These are phyloP conservation scores for Hypholoma sublateritium DNA, from an alignment of 768 basidiomycete species.

Conservation along the genomic window DNA sequence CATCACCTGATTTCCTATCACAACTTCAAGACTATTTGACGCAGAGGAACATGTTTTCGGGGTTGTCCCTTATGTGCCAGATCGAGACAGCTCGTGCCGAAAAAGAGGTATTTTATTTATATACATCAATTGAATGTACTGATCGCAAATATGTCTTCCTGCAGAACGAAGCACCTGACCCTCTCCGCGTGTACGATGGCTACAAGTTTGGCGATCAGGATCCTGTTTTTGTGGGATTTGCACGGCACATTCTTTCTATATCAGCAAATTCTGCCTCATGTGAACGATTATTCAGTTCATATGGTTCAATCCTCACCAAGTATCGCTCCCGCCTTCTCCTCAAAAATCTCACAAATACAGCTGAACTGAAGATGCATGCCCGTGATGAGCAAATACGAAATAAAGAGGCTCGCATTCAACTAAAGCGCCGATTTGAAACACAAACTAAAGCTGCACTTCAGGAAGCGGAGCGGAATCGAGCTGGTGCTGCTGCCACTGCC, in stretches of 20 bases:
- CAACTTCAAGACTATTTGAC: not conserved
- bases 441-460: not conserved
- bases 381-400: not conserved
- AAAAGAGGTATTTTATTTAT: not conserved
- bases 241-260: conserved; percentile 15
- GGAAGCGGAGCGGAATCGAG: not conserved
- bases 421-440: not conserved
- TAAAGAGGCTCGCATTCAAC: not conserved
- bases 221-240: conserved; percentile 1
- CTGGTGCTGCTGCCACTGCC: too few species aligned
- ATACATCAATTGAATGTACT: too few species aligned
- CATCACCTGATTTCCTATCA: not conserved
- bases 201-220: not conserved
- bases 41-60: not conserved
- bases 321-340: conserved; percentile 7
- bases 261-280: conserved; percentile 20
- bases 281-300: conserved; percentile 20
- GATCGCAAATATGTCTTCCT: too few species aligned
- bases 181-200: not conserved
- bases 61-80: not conserved
- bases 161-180: not conserved
- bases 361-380: conserved; percentile 25
- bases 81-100: not conserved
- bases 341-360: conserved; percentile 15
- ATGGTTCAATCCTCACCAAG: conserved; percentile 20